Conservation (phyloP, 2,329 filamentous ascomycete genomes). For the Colletotrichum sp. region DNA sequence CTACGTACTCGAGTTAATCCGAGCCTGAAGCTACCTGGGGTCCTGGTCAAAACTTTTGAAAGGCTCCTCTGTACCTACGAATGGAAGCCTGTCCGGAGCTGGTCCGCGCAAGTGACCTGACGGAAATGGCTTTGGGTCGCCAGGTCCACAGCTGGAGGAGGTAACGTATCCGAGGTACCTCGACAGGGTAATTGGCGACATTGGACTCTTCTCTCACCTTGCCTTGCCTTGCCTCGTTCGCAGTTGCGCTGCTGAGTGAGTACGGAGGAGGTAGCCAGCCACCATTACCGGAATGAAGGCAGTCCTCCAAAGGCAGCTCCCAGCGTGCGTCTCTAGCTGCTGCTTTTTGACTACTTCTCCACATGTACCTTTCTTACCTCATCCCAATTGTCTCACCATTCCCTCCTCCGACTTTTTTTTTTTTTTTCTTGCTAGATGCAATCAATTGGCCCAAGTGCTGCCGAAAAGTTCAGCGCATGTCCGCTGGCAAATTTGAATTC, state of each 20-base stretch:
- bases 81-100: not conserved
- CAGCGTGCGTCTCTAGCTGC: not conserved
- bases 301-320: not conserved
- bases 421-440: not conserved
- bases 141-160: not conserved
- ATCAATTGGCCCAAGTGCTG: constrained; percentile 13
- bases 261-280: not conserved
- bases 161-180: not conserved
- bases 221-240: not conserved
- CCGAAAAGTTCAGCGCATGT: constrained; percentile 1
- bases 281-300: not conserved
- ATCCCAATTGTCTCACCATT: not conserved
- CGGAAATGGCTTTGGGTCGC: not conserved
- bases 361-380: not conserved
- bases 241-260: not conserved
- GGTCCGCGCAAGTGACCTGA: not conserved
- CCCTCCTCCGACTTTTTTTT: not conserved
- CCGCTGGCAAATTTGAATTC: not conserved
- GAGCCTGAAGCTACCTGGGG: too few species aligned
- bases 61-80: too few species aligned
- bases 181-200: not conserved
- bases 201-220: not conserved
- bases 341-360: not conserved
- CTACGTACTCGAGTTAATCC: too few species aligned
- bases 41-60: too few species aligned